Evolutionary conservation across 768 basidiomycete genomes (phyloP).

Genomic region (Cystoderma amianthinum): DNA sequence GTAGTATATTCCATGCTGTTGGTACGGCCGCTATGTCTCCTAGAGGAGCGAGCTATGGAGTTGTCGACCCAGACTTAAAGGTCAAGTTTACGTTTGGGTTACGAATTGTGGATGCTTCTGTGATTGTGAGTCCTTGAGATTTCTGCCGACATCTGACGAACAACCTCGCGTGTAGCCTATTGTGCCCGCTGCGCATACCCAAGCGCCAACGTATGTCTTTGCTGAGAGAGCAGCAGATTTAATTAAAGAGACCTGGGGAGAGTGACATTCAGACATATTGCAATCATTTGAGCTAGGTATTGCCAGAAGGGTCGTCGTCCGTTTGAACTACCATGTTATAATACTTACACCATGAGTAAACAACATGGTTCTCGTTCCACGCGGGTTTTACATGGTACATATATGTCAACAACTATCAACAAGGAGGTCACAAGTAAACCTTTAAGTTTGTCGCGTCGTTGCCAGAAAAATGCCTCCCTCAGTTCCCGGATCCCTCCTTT

Average conservation of each 20-base stretch:
- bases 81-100: neutral
- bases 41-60: neutral
- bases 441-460: no score
- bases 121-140: neutral
- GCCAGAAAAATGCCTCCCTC: neutral
- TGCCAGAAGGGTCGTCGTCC: no score
- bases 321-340: neutral
- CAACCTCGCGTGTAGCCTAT: conserved; percentile 5
- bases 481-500: neutral
- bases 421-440: no score
- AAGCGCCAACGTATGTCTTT: conserved; percentile 9
- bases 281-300: no score
- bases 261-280: no score
- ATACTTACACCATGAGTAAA: no score
- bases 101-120: neutral
- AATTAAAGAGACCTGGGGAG: conserved; percentile 7
- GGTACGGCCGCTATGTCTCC: conserved; percentile 17
- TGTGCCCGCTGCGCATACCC: conserved; percentile 10
- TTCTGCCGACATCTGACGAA: neutral
- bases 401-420: no score
- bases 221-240: conserved; percentile 10
- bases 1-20: conserved; percentile 16
- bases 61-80: neutral
- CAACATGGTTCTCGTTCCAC: no score
- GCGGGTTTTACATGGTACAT: no score